Evolutionary conservation across 148 eudicot genomes (phyloP), one percentile per base, ranked within the genome.

Genomic region (Camellia japonica): DNA sequence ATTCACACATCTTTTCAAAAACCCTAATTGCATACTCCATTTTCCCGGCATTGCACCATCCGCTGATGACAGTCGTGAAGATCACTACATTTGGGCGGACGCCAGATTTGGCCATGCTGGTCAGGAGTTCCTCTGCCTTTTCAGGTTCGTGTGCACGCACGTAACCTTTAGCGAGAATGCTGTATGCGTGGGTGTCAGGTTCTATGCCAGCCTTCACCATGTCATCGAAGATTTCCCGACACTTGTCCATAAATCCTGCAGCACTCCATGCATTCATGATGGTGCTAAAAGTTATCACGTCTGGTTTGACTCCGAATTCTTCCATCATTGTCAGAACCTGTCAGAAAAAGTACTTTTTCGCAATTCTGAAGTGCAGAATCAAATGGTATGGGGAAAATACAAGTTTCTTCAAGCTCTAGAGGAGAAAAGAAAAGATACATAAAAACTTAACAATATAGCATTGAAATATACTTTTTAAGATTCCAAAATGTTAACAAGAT

Each of bases 111-210:
- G 81, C 80, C 94, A 93, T 90, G 64, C 81, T 74, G 68, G 71
- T 81, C 6, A 92, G 82, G 70, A 94, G 85, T 65, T 89, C 88
- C 75, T 94, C 94, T 3, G 98, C 98, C 41, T 90, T 89, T 59
- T 90, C 92, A 0, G 97, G 97, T 64, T 92, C 83, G 51, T 73
- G 74, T 38, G 90, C 90, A 55, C 89, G 90, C 4, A 86, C 83
- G 51, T 94, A 90, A 41, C 98, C 96, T 83, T 92, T 94, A 15
- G 98, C 97, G 18, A 94, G 93, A 76, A 94, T 94, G 83, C 94
- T 85, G 77, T 86, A 94, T 44, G 89, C 96, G 73, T 90, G 91
- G 47, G 78, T 79, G 77, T 93, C 93, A 9, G 97, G 94, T 73
- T 85, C 79, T 42, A 92, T 88, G 64, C 94, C 97, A 44, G 93